phyloP scores from a whole-genome alignment of 148 eudicot genomes.

The Dysphania ambrosioides region DNA sequence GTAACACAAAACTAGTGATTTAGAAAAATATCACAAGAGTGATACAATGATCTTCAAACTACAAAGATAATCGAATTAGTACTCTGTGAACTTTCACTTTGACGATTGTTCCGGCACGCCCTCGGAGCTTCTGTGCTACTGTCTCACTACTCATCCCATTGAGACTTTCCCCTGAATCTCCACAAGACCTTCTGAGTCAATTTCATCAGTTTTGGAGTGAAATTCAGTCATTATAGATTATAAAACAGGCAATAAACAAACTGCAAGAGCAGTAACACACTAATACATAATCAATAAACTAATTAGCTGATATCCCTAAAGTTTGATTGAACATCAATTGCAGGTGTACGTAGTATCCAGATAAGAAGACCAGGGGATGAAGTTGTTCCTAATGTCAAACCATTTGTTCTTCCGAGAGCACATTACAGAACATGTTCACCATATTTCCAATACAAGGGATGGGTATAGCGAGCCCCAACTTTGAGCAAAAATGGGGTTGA shows the following conservation, averaged over 20 bases:
- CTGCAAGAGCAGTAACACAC: neutral
- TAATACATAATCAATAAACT: neutral
- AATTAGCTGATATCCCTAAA: neutral
- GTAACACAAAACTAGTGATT: conserved; percentile 28
- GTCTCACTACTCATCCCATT: conserved; percentile 79
- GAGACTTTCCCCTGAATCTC: conserved; percentile 61
- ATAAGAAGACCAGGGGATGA: neutral
- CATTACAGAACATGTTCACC: too few relatives aligned
- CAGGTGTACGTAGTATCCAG: neutral
- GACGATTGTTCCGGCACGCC: conserved; percentile 83
- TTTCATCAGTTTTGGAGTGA: neutral
- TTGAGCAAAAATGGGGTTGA: neutral
- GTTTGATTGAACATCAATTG: neutral
- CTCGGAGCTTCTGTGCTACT: conserved; percentile 93
- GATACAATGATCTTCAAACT: neutral
- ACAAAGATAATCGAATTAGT: conserved; percentile 20
- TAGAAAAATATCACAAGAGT: neutral
- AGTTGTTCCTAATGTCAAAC: neutral
- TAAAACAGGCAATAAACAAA: neutral
- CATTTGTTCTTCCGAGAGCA: neutral
- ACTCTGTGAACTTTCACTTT: conserved; percentile 77
- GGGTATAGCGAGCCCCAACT: neutral
- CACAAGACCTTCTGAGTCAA: conserved; percentile 16
- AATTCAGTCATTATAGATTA: neutral
- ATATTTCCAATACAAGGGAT: neutral